phyloP scores from a whole-genome alignment of 192 early-diverging fungal genomes.

The Linnemannia schmuckeri region DNA sequence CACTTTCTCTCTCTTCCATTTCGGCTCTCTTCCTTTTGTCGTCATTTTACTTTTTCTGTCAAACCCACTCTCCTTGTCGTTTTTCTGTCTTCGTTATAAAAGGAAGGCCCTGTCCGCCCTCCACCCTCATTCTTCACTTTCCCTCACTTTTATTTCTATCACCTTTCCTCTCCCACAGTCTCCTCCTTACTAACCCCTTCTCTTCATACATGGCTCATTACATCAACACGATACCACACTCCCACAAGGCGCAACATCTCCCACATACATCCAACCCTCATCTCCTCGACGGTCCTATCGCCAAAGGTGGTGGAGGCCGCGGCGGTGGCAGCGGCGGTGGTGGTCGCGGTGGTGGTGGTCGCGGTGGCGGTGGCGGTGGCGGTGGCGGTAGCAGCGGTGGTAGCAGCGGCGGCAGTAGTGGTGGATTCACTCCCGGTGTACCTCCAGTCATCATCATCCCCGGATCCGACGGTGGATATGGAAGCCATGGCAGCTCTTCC shows the following conservation, averaged over 20 bases:
- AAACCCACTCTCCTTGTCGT: not conserved
- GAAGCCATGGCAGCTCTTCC: not conserved
- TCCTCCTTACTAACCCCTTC: not conserved
- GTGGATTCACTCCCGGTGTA: not conserved
- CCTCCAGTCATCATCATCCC: not conserved
- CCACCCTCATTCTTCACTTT: not conserved
- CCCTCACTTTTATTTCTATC: not conserved
- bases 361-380: not conserved
- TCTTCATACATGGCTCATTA: not conserved
- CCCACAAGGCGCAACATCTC: not conserved
- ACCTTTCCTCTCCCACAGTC: not conserved
- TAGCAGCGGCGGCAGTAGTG: not conserved
- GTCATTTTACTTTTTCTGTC: not conserved
- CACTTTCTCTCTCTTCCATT: not conserved
- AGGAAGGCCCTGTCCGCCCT: not conserved
- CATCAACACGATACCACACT: not conserved
- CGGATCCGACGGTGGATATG: not conserved
- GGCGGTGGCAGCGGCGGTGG: not conserved
- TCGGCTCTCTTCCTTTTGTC: not conserved
- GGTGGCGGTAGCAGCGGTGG: not conserved
- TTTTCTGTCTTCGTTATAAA: constrained; percentile 6
- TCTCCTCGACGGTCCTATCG: not conserved
- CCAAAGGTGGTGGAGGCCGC: not conserved
- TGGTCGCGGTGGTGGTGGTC: not conserved
- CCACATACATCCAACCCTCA: not conserved